Evolutionary conservation across 176 grass and related monocot species (phyloP).

Genomic region (maize (Zea mays)): Zm-B73-REFERENCE-NAM-5.0 NC_050103.1:112706001-112706500

Average conservation of each 20-base stretch:
- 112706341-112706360: slow-evolving; percentile 93
- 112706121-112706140: too few relatives aligned
- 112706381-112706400: slow-evolving; percentile 78
- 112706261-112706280: background rate
- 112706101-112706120: background rate
- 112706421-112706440: slow-evolving; percentile 86
- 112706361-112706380: slow-evolving; percentile 88
- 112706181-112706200: too few relatives aligned
- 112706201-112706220: too few relatives aligned
- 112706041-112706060: slow-evolving; percentile 93
- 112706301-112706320: background rate
- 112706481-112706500: slow-evolving; percentile 49
- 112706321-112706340: slow-evolving; percentile 65
- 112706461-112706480: slow-evolving; percentile 71
- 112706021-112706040: slow-evolving; percentile 73
- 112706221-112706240: background rate
- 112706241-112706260: background rate
- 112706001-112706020: slow-evolving; percentile 82
- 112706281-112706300: background rate
- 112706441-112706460: slow-evolving; percentile 72
- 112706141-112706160: too few relatives aligned
- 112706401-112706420: slow-evolving; percentile 80
- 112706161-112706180: too few relatives aligned
- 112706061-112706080: slow-evolving; percentile 88
- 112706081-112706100: background rate